Evolutionary conservation across 441 rosid species (phyloP), one percentile per base, ranked within the genome.

Genomic region (Breynia disticha): DNA sequence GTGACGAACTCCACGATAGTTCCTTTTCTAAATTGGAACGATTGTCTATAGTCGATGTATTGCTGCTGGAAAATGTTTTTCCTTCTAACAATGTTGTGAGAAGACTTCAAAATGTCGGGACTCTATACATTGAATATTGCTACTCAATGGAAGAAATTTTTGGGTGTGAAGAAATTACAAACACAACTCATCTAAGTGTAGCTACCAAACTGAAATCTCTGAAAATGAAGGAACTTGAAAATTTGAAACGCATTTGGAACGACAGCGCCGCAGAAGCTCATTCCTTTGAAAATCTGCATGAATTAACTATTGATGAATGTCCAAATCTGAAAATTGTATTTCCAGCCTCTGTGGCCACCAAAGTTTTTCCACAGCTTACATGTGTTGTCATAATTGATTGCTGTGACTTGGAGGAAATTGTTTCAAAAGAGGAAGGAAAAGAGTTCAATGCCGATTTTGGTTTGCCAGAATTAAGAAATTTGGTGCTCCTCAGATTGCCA

Each of bases 241-340:
- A 60, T n/a, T 21, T 75, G 66, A 71, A 62, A 66, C 50, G 42
- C 14, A 15, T 75, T 2, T 68, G 76, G 76, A 54, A 42, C 19
- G 16, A 43, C 13, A 63, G 68, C 48, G 57, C 61, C 4, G 19
- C 8, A 20, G 63, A 21, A 49, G 46, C 39, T 46, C 53, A 63
- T n/a, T 44, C 42, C 6, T 72, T 69, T 35, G 47, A 15, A 12
- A 50, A 65, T 16, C 63, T 69, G 11, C 21, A 24, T 0, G 1
- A 0, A 1, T 39, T 67, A 11, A 0, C 1, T 19, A 38, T 52
- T 38, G 0, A 1, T 0, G 14, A 39, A 0, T 76, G 77, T 54
- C 22, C 37, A 11, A 37, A 49, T 19, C 54, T 59, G 52, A 59
- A 47, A 19, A 43, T 45, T 24, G 49, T 75, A 0, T 66, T 75